phyloP scores from a whole-genome alignment of 257 asterid species.

The Gentiana macrophylla region DNA sequence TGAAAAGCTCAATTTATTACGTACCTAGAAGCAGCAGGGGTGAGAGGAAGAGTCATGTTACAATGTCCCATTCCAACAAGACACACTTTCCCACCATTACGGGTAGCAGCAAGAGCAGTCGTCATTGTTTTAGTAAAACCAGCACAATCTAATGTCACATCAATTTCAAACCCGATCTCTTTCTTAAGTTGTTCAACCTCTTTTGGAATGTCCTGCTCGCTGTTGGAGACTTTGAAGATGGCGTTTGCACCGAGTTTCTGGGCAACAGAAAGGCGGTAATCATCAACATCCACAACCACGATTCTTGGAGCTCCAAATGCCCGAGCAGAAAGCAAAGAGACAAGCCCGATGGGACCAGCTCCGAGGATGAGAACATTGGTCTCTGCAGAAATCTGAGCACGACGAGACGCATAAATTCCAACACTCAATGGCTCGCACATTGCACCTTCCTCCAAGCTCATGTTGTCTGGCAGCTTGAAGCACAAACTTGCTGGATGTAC shows the following conservation, averaged over 20 bases:
- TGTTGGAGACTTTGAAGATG: constrained; percentile 46
- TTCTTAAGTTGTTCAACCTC: constrained; percentile 49
- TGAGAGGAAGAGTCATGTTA: constrained; percentile 62
- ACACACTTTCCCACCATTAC: constrained; percentile 64
- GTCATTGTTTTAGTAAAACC: constrained; percentile 62
- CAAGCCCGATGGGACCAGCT: constrained; percentile 71
- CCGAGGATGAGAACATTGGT: constrained; percentile 64
- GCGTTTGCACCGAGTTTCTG: constrained; percentile 62
- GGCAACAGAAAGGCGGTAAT: constrained; percentile 46
- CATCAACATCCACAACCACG: constrained; percentile 59
- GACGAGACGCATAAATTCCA: constrained; percentile 66
- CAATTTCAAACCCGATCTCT: constrained; percentile 42
- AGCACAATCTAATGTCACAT: constrained; percentile 53
- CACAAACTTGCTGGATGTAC: constrained; percentile 78
- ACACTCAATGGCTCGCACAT: constrained; percentile 86
- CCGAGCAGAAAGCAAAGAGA: constrained; percentile 60
- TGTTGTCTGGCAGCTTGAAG: constrained; percentile 58
- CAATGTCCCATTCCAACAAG: constrained; percentile 66
- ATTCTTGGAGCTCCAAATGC: constrained; percentile 73
- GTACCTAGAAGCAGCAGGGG: constrained; percentile 68
- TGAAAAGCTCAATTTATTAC: neutral
- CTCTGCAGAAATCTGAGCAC: constrained; percentile 63
- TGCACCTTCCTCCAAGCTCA: constrained; percentile 90
- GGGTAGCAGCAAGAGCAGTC: constrained; percentile 49
- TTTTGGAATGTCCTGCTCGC: constrained; percentile 32